These are phyloP conservation scores for Geotrichum restrictum DNA, from an alignment of 1,139 yeast genomes.

Conservation along the genomic window DNA sequence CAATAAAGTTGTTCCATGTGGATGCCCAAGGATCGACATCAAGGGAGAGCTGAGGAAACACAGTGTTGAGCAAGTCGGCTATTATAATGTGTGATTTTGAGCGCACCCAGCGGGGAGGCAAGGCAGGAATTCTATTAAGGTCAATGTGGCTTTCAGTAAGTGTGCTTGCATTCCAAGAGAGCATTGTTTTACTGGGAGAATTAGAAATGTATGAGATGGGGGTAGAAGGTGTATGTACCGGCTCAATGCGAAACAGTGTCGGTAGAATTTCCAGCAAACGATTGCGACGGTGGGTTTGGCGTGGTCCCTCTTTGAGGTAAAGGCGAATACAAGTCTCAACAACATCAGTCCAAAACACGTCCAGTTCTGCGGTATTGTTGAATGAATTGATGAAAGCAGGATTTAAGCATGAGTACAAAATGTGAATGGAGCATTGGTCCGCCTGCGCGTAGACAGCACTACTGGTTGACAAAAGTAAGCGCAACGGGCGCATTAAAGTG, in stretches of 20 bases:
- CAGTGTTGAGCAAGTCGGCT: slow-evolving; percentile 1
- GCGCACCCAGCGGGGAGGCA: slow-evolving; percentile 5
- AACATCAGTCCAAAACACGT: slow-evolving; percentile 6
- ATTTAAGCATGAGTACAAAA: slow-evolving; percentile 10
- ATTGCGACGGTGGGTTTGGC: background rate
- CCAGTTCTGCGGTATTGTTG: slow-evolving; percentile 2
- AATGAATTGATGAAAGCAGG: background rate
- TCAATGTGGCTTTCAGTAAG: background rate
- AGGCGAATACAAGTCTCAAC: slow-evolving; percentile 3
- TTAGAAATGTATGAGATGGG: background rate
- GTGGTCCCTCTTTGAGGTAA: slow-evolving; percentile 3
- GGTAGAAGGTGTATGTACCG: background rate
- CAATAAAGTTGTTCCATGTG: slow-evolving; percentile 2
- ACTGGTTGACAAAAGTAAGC: background rate
- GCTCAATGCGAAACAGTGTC: background rate
- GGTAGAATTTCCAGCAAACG: slow-evolving; percentile 2
- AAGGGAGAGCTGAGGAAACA: slow-evolving; percentile 1
- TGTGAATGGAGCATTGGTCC: slow-evolving; percentile 1
- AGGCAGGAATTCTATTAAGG: background rate
- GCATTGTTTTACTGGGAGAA: background rate
- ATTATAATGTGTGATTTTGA: slow-evolving; percentile 3
- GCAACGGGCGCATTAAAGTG: slow-evolving; percentile 2
- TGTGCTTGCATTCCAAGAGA: background rate
- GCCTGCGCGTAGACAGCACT: slow-evolving; percentile 6
- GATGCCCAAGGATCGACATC: slow-evolving; percentile 1